Base-by-base conservation (phyloP, 169 alveolate genomes). In the Hepatocystis sp. region DNA sequence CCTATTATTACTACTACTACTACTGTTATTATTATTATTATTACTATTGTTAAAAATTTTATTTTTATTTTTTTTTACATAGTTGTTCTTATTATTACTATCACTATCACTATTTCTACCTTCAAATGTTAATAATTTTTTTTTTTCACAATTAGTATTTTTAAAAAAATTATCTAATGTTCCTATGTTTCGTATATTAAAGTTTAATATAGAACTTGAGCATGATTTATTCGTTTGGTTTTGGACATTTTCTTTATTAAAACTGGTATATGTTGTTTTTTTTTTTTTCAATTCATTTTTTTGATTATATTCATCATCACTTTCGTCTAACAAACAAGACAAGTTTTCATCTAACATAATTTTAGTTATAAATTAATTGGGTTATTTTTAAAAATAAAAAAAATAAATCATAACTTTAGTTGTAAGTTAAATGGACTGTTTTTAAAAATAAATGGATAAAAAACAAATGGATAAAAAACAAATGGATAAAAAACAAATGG, bases 281-380 rank as follows among this genome's bases (percentile, higher is more conserved):
- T 44, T 67, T 15, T 46, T 67, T 53, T 67, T 67, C 28, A 21
- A 11, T 28, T 39, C 44, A 13, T 34, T 67, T 67, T 67, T 53
- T 53, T 44, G 34, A 15, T 30, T 10, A 39, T 63, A 13, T n/a
- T 76, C 88, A 63, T 76, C 88, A 13, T 76, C 88, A 51, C 88
- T 76, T 21, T 76, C 88, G 51, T 76, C 88, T 17, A 76, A 21
- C 76, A 76, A 27, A 32, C 88, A 76, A 17, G 88, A 76, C 67
- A 76, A 76, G n/a, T 76, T 76, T 46, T 76, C 88, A 58, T 76
- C 88, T 10, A 76, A 55, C 88, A 76, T 76, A 76, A 28, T 76
- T 23, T 21, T 34, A 11, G 65, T 27, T 65, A 46, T 15, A 25
- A 23, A 27, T 25, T 52, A 39, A 66, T 46, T n/a, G 52, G 47